A percentile compares a stretch with the other conserved stretches of the same genome.
These are phyloP conservation scores for Xylariaceae sp. DNA, from an alignment of 2,329 filamentous ascomycete genomes.

Conservation along the genomic window DNA sequence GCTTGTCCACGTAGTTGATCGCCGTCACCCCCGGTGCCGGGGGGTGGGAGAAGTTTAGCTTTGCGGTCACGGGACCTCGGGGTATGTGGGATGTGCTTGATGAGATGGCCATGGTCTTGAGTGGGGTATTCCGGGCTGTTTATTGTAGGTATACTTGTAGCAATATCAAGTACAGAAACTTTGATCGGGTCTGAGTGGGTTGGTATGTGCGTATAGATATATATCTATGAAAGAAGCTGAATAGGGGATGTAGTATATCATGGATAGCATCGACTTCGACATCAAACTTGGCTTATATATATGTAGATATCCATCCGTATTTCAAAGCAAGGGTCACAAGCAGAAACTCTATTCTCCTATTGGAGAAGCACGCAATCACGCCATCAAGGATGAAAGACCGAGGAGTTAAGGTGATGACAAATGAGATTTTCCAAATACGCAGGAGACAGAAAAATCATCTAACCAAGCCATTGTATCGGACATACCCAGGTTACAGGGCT, in stretches of 20 bases:
- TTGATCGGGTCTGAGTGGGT: no score
- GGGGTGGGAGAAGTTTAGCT: slow-evolving; percentile 66
- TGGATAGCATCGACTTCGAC: slow-evolving; percentile 13
- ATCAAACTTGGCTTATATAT: slow-evolving; percentile 18
- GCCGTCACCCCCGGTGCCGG: slow-evolving; percentile 63
- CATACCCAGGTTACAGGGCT: neutral
- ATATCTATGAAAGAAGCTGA: neutral
- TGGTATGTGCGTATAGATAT: no score
- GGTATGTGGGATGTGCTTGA: slow-evolving; percentile 40
- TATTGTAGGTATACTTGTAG: neutral
- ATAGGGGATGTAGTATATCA: neutral
- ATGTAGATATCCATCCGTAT: slow-evolving; percentile 10
- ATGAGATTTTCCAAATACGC: neutral
- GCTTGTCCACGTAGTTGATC: slow-evolving; percentile 68
- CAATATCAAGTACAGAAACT: no score
- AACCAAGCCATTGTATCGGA: neutral
- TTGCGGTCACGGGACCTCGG: slow-evolving; percentile 63
- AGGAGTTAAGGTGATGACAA: slow-evolving; percentile 5
- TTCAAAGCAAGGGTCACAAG: slow-evolving; percentile 20
- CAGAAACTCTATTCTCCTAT: neutral
- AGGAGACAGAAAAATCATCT: no score
- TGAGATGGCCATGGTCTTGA: neutral
- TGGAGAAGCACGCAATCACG: slow-evolving; percentile 13
- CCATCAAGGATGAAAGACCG: slow-evolving; percentile 5
- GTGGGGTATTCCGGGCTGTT: neutral